Evolutionary conservation across 768 basidiomycete species (phyloP), one percentile per base, ranked within the genome.

Genomic region (Boletus sp.): DNA sequence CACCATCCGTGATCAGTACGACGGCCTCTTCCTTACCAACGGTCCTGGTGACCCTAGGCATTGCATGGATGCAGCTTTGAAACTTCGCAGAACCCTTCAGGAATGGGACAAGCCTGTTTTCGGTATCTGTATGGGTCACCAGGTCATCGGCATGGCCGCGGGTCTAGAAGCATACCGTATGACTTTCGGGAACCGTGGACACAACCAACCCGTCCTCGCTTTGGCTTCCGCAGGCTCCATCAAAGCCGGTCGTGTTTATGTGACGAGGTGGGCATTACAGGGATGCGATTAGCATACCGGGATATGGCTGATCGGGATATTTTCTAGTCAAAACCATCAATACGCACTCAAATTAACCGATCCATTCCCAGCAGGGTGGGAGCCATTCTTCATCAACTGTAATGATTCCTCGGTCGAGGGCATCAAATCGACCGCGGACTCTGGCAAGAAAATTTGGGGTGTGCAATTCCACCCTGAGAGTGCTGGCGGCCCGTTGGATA

Each of bases 381-480:
- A 96, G 63, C 96, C 96, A 0, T 98, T 96, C 82, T 99, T 99
- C 79, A 96, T 98, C 77, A 99, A 98, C 75, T 97, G 93, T 75
- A 98, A 98, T 66, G 96, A 98, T 74, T 98, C 96, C 15, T 97
- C 93, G 1, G 94, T 98, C 15, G 97, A 98, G 70, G 97, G 97
- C 37, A 97, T 98, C 80, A 98, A 94, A 74, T 95, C 93, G 17
- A 97, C 97, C 2, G 67, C 76, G 0, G 88, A 86, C 10, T 94
- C 93, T 23, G 93, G 93, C 50, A 93, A 87, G 76, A 87, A 84
- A 59, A 81, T 98, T 30, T 98, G 94, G 93, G 97, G 96, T 61
- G 96, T 98, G 21, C 97, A 99, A 67, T 99, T 98, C 85, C 97
- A 99, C 72, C 97, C 97, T 15, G 97, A 99, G 74, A 94, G 93